phyloP scores from a whole-genome alignment of 306 rosid genomes.

The Inga oerstediana region DNA sequence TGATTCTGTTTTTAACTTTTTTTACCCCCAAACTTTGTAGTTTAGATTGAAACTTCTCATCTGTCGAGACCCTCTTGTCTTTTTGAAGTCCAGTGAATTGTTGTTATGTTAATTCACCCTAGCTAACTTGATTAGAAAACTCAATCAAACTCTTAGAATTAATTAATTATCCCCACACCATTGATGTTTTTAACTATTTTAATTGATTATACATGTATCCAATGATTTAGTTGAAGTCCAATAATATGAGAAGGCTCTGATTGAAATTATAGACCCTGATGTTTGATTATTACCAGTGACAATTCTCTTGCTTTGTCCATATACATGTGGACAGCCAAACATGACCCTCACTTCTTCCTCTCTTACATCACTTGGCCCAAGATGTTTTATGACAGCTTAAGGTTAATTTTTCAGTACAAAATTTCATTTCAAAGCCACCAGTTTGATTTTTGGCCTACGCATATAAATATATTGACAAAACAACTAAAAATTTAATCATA shows the following conservation, averaged over 20 bases:
- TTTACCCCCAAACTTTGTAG: background rate
- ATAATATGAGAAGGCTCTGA: conserved; percentile 16
- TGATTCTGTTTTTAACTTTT: background rate
- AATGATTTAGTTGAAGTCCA: conserved; percentile 25
- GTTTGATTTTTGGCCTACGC: background rate
- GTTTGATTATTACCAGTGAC: conserved; percentile 9
- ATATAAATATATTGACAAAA: background rate
- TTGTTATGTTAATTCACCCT: background rate
- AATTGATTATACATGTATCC: background rate
- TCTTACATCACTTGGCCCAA: conserved; percentile 10
- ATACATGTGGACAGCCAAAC: conserved; percentile 31
- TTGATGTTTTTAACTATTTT: background rate
- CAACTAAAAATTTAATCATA: background rate
- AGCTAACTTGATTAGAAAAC: background rate
- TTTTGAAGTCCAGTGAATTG: background rate
- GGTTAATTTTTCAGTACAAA: background rate
- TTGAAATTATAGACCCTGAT: background rate
- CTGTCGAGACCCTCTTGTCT: background rate
- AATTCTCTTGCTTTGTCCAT: conserved; percentile 14
- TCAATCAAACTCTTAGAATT: background rate
- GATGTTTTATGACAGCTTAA: background rate
- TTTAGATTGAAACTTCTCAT: background rate
- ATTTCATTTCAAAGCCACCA: background rate
- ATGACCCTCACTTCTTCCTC: conserved; percentile 16
- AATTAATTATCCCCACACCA: background rate